These are phyloP conservation scores for Thozetella sp. DNA, from an alignment of 495 filamentous ascomycete genomes.

Conservation along the genomic window DNA sequence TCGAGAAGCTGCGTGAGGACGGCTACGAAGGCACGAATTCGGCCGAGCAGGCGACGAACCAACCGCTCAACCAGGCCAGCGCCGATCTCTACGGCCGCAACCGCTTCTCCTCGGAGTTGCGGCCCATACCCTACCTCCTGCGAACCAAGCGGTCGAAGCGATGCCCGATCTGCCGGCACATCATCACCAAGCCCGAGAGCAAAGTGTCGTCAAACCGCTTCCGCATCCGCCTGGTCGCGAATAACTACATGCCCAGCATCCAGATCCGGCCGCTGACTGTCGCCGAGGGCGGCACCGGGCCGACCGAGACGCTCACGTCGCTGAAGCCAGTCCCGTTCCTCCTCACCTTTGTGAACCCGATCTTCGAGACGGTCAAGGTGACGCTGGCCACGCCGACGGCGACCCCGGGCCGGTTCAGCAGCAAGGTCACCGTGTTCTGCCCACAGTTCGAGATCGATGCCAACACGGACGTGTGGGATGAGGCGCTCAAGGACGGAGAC, in stretches of 20 bases:
- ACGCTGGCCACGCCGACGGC: slow-evolving; percentile 82
- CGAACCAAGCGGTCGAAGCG: slow-evolving; percentile 92
- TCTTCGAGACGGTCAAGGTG: slow-evolving; percentile 87
- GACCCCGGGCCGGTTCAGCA: slow-evolving; percentile 76
- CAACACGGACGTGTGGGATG: slow-evolving; percentile 95
- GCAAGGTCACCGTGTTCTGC: slow-evolving; percentile 88
- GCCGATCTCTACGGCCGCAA: slow-evolving; percentile 45
- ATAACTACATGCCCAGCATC: slow-evolving; percentile 85
- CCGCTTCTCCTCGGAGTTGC: slow-evolving; percentile 66
- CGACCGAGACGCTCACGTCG: slow-evolving; percentile 53
- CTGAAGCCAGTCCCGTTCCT: slow-evolving; percentile 77
- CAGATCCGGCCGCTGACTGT: slow-evolving; percentile 65
- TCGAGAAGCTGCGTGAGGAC: slow-evolving; percentile 42
- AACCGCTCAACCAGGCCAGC: slow-evolving; percentile 40
- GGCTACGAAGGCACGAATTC: slow-evolving; percentile 44
- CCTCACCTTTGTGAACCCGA: slow-evolving; percentile 87
- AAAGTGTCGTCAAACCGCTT: slow-evolving; percentile 86
- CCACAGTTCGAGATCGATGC: slow-evolving; percentile 94
- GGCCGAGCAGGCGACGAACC: slow-evolving; percentile 31
- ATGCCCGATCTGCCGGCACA: slow-evolving; percentile 89
- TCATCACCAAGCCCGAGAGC: slow-evolving; percentile 91
- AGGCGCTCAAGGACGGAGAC: slow-evolving; percentile 65
- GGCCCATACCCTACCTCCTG: slow-evolving; percentile 78
- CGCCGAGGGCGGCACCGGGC: slow-evolving; percentile 15
- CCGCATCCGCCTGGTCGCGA: slow-evolving; percentile 84